phyloP scores from a whole-genome alignment of 2,329 filamentous ascomycete species.

The Acrocalymma vagum region DNA sequence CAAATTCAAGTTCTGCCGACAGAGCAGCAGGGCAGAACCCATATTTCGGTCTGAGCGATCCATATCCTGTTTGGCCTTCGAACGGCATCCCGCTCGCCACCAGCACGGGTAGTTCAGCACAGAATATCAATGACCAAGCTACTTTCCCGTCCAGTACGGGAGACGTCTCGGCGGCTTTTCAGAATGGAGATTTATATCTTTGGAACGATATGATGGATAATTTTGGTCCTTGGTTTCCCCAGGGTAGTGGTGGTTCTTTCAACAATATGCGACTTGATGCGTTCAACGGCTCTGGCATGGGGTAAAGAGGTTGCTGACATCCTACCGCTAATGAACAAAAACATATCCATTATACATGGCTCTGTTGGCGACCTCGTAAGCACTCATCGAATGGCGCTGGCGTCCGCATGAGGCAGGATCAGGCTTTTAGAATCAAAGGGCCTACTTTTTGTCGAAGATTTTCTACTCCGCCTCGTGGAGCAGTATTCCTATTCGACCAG shows the following conservation, averaged over 20 bases:
- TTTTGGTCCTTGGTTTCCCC: slow-evolving; percentile 41
- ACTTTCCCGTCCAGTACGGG: slow-evolving; percentile 34
- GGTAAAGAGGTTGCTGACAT: too few species aligned
- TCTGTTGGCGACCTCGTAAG: too few species aligned
- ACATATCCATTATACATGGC: too few species aligned
- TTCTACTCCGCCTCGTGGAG: too few species aligned
- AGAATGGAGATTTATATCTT: slow-evolving; percentile 46
- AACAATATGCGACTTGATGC: slow-evolving; percentile 33
- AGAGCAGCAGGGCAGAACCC: too few species aligned
- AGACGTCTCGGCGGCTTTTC: slow-evolving; percentile 43
- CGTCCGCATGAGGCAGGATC: too few species aligned
- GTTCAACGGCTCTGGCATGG: slow-evolving; percentile 18
- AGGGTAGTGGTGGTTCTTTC: slow-evolving; percentile 31
- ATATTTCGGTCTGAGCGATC: slow-evolving; percentile 17
- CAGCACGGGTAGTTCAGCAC: neutral
- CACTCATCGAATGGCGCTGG: too few species aligned
- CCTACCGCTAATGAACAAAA: too few species aligned
- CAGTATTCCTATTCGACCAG: too few species aligned
- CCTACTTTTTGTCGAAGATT: too few species aligned
- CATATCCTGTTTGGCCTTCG: slow-evolving; percentile 18
- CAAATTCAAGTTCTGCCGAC: too few species aligned
- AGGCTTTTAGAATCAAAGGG: too few species aligned
- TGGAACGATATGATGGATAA: slow-evolving; percentile 47
- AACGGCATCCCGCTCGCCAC: slow-evolving; percentile 11
- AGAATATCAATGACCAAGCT: slow-evolving; percentile 17